Evolutionary conservation across 352 stramenopile species (phyloP).

Genomic region (Pythium rhizo-oryzae): DNA sequence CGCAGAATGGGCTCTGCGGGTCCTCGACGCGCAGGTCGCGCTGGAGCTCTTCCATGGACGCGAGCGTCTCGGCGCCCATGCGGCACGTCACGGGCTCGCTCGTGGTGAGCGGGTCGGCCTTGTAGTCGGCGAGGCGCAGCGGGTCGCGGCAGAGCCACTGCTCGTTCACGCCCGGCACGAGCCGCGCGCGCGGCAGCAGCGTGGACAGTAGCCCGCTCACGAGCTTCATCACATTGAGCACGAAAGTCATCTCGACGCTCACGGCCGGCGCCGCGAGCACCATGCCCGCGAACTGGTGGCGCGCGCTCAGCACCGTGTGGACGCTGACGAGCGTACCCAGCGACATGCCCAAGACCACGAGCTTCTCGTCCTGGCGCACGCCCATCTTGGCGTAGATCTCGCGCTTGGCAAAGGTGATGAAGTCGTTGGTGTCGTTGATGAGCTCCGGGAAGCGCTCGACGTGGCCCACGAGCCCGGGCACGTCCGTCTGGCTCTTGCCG

Average conservation of each 20-base stretch:
- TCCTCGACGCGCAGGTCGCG: slow-evolving; percentile 22
- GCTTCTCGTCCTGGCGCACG: neutral
- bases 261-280: slow-evolving; percentile 22
- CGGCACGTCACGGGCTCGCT: slow-evolving; percentile 18
- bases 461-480: slow-evolving; percentile 12
- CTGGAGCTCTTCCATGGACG: slow-evolving; percentile 19
- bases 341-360: slow-evolving; percentile 26
- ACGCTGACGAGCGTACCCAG: slow-evolving; percentile 24
- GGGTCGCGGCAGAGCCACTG: slow-evolving; percentile 26
- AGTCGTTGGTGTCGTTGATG: slow-evolving; percentile 29
- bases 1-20: slow-evolving; percentile 14
- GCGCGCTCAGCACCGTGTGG: slow-evolving; percentile 24
- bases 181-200: slow-evolving; percentile 15
- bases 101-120: slow-evolving; percentile 27
- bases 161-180: slow-evolving; percentile 28
- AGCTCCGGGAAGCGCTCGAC: slow-evolving; percentile 20
- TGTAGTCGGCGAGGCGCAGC: slow-evolving; percentile 14
- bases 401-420: slow-evolving; percentile 22
- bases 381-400: slow-evolving; percentile 23
- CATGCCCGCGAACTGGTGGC: slow-evolving; percentile 22
- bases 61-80: slow-evolving; percentile 25
- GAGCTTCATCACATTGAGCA: slow-evolving; percentile 14
- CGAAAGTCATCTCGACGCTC: slow-evolving; percentile 21
- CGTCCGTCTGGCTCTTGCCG: slow-evolving; percentile 24
- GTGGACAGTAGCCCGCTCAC: slow-evolving; percentile 12